phyloP scores from a whole-genome alignment of 495 filamentous ascomycete genomes.

The Penicilliopsis zonata region DNA sequence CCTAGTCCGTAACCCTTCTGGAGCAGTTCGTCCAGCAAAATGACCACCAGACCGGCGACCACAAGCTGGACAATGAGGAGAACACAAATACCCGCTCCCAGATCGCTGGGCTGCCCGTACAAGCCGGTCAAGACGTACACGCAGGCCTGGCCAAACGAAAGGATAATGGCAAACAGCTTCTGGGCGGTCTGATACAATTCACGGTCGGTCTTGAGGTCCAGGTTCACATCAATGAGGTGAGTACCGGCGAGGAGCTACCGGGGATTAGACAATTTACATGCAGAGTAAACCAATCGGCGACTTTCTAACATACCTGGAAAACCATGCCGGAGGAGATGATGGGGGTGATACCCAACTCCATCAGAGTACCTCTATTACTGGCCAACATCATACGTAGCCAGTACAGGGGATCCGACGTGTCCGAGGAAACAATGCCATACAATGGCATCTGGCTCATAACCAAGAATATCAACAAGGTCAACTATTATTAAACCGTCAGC shows the following conservation, averaged over 20 bases:
- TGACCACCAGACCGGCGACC: constrained; percentile 93
- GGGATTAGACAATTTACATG: constrained; percentile 1
- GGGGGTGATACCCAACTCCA: constrained; percentile 98
- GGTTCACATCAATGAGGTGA: constrained; percentile 99
- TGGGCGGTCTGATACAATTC: constrained; percentile 99
- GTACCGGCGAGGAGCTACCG: constrained; percentile 83
- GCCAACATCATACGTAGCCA: constrained; percentile 99
- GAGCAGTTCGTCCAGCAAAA: constrained; percentile 96
- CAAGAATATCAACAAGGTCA: constrained; percentile 95
- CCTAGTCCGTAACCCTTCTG: constrained; percentile 99
- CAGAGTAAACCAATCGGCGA: constrained; percentile 1
- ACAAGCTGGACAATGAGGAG: constrained; percentile 95
- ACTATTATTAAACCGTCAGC: constrained; percentile 34
- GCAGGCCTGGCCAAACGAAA: constrained; percentile 92
- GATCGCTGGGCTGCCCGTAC: constrained; percentile 90
- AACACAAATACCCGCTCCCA: constrained; percentile 95
- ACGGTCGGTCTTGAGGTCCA: constrained; percentile 98
- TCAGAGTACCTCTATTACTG: constrained; percentile 95
- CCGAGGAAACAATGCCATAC: constrained; percentile 92
- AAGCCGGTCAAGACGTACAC: constrained; percentile 97
- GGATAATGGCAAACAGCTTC: constrained; percentile 97
- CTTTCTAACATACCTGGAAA: constrained; percentile 58
- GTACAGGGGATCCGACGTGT: constrained; percentile 95
- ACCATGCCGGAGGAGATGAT: constrained; percentile 99
- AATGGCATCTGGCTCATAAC: constrained; percentile 99